phyloP scores from a whole-genome alignment of 305 asterid species.

The Rubia tinctorum region DNA sequence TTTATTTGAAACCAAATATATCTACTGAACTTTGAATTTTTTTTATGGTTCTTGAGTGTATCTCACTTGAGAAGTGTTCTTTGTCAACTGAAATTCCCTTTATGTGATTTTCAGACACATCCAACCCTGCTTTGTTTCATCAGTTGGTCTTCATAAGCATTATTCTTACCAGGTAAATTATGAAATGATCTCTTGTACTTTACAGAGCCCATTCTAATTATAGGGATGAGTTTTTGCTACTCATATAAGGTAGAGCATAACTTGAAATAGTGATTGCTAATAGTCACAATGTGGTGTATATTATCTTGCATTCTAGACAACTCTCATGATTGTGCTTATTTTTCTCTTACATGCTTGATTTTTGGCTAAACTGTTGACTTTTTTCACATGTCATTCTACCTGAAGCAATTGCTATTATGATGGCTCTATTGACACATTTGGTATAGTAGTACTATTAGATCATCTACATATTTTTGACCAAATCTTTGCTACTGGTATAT shows the following conservation, averaged over 20 bases:
- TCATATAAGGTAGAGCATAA: not conserved
- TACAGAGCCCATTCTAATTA: no score
- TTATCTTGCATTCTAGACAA: not conserved
- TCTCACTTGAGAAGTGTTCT: not conserved
- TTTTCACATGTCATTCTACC: slow-evolving; percentile 75
- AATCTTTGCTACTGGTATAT: no score
- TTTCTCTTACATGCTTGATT: slow-evolving; percentile 2
- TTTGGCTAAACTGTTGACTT: slow-evolving; percentile 3
- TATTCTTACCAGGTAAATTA: slow-evolving; percentile 92
- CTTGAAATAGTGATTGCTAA: not conserved
- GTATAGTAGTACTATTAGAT: no score
- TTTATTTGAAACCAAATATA: not conserved
- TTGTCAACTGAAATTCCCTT: slow-evolving; percentile 1
- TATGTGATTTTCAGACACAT: slow-evolving; percentile 74
- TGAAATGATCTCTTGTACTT: not conserved
- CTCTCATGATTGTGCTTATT: not conserved
- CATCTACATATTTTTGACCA: no score
- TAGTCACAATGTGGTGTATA: not conserved
- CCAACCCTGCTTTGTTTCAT: slow-evolving; percentile 99
- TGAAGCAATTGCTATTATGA: no score
- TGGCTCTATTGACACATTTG: no score
- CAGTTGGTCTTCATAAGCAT: slow-evolving; percentile 98
- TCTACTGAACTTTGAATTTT: not conserved
- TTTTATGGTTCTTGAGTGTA: not conserved
- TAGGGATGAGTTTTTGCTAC: no score